Evolutionary conservation across 2,329 filamentous ascomycete genomes (phyloP), one percentile per base, ranked within the genome.

Genomic region (Alternaria solani): DNA sequence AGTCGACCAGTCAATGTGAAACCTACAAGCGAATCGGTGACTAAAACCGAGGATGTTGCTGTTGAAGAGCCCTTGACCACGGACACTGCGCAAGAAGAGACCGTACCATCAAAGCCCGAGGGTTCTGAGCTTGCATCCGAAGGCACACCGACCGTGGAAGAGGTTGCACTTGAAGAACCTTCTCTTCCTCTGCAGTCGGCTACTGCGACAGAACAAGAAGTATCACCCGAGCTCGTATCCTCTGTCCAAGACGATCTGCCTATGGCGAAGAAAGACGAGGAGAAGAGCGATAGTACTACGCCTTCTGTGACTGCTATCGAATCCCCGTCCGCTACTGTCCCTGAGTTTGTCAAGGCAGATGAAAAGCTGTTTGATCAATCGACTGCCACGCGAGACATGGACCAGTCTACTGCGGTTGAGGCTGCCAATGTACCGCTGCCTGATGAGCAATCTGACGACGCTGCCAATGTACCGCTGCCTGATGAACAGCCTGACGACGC

Each of bases 221-320:
- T 12, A 30, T n/a, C 41, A 48, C 16, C 16, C n/a, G 54, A 57
- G 14, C 18, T 46, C 16, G 7, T 18, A 3, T 12, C 55, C 12
- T 23, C 57, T 18, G 30, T 26, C 12, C 51, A 28, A n/a, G 64
- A 65, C 34, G 61, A 64, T 23, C 41, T 63, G 9, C 32, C 62
- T 1, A 66, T 64, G 51, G 67, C 66, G 20, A 73, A 73, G 55
- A 36, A 73, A 73, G 55, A 36, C 51, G 69, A 69, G 56, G 58
- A 44, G 36, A 67, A 64, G 57, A 70, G 59, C 26, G 64, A 59
- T 30, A 23, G 55, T 6, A 52, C 61, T n/a, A 65, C 59, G 7
- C 62, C 59, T 5, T 57, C 30, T 14, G 56, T 57, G 5, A 20
- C 41, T 26, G 36, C 20, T 16, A 9, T 30, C 8, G 46, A 59